Evolutionary conservation across 2,329 filamentous ascomycete genomes (phyloP), one percentile per base, ranked within the genome.

Genomic region (Clathrospora elynae): DNA sequence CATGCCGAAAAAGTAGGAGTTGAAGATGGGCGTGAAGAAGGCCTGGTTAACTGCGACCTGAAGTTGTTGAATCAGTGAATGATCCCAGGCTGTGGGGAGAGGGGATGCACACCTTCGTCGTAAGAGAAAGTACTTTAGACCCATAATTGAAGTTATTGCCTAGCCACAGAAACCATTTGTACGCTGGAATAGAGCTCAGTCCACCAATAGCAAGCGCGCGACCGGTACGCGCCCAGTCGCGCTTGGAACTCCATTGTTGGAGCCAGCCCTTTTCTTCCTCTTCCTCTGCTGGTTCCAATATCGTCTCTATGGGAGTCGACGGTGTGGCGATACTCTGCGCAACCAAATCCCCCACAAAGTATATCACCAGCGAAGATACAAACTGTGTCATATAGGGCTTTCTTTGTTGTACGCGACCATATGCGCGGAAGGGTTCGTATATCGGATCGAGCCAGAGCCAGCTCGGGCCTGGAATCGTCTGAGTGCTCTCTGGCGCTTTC

Each of bases 91-190:
- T n/a, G 19, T 17, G 3, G 10, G n/a, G 19, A 5, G 2, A 17
- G 12, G 16, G 32, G 10, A 14, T 32, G 33, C 44, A 6, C 42
- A 66, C 65, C 71, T 96, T 95, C 42, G 83, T 83, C 19, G 77
- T 76, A 20, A 96, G 77, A 2, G 87, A 90, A 34, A 88, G 70
- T 24, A 81, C 58, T 56, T 84, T 85, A 19, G 87, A 91, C 6
- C 82, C 57, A 71, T 88, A 95, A 73, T 96, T 96, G 79, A 96
- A 96, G 71, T 84, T 80, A 46, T 82, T 78, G 28, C 87, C 85
- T 10, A 96, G 80, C 71, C 86, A 95, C 55, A 91, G 76, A 72
- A 77, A 95, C 90, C 90, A 96, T 59, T 82, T 82, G 66, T 91
- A 96, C 31, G 80, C 81, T 1, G 91, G 91, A 45, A 96, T 88